Conservation (phyloP, 352 stramenopile species). For the Lagenidium sp. region DNA sequence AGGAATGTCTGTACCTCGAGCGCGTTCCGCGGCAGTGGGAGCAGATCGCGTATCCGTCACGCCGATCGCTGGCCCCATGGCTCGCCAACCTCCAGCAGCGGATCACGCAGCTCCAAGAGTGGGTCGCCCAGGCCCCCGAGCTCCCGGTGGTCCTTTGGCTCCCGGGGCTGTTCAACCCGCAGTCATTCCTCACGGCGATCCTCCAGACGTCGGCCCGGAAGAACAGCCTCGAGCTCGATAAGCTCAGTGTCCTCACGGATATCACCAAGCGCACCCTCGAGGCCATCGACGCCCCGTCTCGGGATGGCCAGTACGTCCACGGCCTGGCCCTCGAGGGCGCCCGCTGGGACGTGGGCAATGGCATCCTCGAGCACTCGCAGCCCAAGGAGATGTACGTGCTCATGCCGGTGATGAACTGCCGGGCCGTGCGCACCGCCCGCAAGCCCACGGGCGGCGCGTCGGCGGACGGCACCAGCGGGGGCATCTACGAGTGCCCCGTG, state of each 20-base stretch:
- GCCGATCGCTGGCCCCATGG: slow-evolving; percentile 73
- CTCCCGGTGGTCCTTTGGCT: slow-evolving; percentile 80
- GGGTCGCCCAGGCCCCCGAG: slow-evolving; percentile 65
- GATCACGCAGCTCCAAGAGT: slow-evolving; percentile 84
- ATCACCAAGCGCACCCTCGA: slow-evolving; percentile 86
- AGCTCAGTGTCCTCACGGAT: slow-evolving; percentile 65
- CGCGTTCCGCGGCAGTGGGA: slow-evolving; percentile 67
- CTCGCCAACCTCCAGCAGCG: slow-evolving; percentile 79
- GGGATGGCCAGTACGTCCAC: slow-evolving; percentile 88
- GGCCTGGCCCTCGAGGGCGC: slow-evolving; percentile 88
- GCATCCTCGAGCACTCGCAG: slow-evolving; percentile 67
- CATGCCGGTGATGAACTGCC: slow-evolving; percentile 90
- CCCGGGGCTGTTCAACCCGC: slow-evolving; percentile 74
- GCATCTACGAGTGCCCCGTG: slow-evolving; percentile 81
- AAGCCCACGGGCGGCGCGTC: slow-evolving; percentile 18
- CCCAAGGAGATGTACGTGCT: slow-evolving; percentile 88
- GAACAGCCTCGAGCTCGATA: slow-evolving; percentile 77
- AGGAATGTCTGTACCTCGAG: slow-evolving; percentile 73
- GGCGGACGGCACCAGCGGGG: slow-evolving; percentile 6
- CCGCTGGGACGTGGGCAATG: slow-evolving; percentile 75
- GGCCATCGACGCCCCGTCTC: slow-evolving; percentile 64
- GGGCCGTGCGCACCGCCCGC: slow-evolving; percentile 41
- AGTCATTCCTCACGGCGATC: slow-evolving; percentile 81
- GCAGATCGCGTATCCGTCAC: slow-evolving; percentile 66
- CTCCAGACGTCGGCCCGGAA: slow-evolving; percentile 68